Percentiles rank a stretch among this genome's conserved stretches.
Conservation (phyloP, 768 basidiomycete genomes). For the Mycena latifolia region DNA sequence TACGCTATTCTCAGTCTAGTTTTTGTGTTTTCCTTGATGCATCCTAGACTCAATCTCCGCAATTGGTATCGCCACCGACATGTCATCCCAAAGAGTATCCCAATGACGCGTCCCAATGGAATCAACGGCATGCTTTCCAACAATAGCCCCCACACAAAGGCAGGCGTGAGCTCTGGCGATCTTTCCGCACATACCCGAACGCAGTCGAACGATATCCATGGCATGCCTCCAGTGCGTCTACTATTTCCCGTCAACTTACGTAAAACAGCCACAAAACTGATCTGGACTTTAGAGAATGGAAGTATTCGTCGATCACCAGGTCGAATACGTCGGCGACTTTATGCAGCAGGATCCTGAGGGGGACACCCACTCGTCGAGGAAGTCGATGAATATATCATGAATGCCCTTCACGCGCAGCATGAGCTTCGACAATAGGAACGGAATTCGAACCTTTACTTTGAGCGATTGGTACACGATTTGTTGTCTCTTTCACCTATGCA, state of each 20-base stretch:
- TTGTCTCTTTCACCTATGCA: too few species aligned
- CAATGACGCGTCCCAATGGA: conserved; percentile 12
- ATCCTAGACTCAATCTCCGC: conserved; percentile 28
- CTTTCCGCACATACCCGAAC: too few species aligned
- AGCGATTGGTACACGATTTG: too few species aligned
- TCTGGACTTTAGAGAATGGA: conserved; percentile 17
- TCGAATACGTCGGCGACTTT: conserved; percentile 25
- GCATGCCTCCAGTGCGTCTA: neutral
- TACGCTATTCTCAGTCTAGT: too few species aligned
- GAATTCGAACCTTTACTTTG: too few species aligned
- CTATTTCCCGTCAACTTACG: too few species aligned
- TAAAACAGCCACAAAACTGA: neutral
- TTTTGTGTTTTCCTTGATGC: too few species aligned
- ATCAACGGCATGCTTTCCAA: neutral
- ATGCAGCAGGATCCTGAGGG: neutral
- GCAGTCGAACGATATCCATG: neutral
- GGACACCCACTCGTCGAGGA: neutral
- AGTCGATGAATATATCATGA: too few species aligned
- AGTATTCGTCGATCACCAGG: conserved; percentile 32
- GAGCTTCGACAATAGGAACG: too few species aligned
- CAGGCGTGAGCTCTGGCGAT: neutral
- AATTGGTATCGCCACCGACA: conserved; percentile 30
- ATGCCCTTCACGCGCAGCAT: too few species aligned
- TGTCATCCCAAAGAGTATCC: conserved; percentile 11
- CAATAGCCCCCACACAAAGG: neutral